Percentiles rank a stretch among this genome's conserved stretches.
Evolutionary conservation across 1,139 yeast genomes (phyloP).

Genomic region (Suhomyces chickasaworum): DNA sequence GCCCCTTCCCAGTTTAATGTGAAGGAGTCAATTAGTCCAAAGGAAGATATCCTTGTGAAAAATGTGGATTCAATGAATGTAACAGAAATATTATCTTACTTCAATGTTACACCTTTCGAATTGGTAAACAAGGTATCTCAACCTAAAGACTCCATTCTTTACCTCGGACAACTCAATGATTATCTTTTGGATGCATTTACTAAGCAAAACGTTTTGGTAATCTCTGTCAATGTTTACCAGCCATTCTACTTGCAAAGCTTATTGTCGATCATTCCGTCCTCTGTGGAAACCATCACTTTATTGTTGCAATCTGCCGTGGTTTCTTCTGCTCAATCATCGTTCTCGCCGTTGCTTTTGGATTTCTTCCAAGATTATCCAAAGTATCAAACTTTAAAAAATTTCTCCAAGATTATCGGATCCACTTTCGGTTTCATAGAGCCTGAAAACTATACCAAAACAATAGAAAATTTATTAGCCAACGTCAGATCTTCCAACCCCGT

Average conservation of each 20-base stretch:
- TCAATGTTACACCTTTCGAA: slow-evolving; percentile 33
- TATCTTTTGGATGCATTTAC: slow-evolving; percentile 47
- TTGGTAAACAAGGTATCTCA: slow-evolving; percentile 29
- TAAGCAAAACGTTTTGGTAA: slow-evolving; percentile 48
- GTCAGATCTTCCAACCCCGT: slow-evolving; percentile 55
- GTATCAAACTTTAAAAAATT: slow-evolving; percentile 48
- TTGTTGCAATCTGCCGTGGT: slow-evolving; percentile 59
- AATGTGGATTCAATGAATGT: slow-evolving; percentile 21
- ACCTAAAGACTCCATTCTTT: slow-evolving; percentile 56
- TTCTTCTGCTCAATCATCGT: slow-evolving; percentile 49
- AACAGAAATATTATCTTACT: slow-evolving; percentile 29
- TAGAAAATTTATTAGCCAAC: slow-evolving; percentile 56
- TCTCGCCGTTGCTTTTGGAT: slow-evolving; percentile 70
- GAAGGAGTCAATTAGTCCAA: slow-evolving; percentile 18
- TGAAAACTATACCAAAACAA: slow-evolving; percentile 46
- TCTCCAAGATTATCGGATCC: slow-evolving; percentile 59
- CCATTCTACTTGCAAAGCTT: slow-evolving; percentile 66
- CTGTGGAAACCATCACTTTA: slow-evolving; percentile 60
- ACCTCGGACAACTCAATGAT: slow-evolving; percentile 59
- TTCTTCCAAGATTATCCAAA: slow-evolving; percentile 62
- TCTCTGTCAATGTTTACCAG: slow-evolving; percentile 64
- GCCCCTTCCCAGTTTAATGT: slow-evolving; percentile 31
- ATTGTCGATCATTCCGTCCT: slow-evolving; percentile 53
- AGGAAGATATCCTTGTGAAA: slow-evolving; percentile 21
- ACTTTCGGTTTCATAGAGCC: slow-evolving; percentile 53